Evolutionary conservation across 495 filamentous ascomycete genomes (phyloP).

Genomic region (Aspergillus diversus): DNA sequence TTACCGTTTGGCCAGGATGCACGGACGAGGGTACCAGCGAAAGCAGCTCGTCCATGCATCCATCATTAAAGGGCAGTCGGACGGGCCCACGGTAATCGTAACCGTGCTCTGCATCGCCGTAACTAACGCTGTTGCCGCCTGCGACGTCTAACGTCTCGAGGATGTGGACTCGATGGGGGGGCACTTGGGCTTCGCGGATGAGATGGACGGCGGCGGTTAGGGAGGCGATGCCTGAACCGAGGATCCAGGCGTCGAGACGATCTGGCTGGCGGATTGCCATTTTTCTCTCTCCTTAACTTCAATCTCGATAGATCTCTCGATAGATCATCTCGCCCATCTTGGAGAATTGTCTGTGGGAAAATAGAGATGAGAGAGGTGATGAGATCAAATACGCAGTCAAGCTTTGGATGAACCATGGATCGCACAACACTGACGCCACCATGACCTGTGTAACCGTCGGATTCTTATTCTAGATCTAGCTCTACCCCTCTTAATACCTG

Average conservation of each 20-base stretch:
- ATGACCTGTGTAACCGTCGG: not conserved
- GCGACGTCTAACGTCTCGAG: constrained; percentile 36
- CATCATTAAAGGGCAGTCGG: constrained; percentile 42
- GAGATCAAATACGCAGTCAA: not conserved
- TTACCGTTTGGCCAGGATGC: constrained; percentile 27
- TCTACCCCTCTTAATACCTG: not conserved
- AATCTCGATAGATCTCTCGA: not conserved
- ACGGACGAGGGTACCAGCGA: constrained; percentile 36
- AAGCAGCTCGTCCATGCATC: constrained; percentile 41
- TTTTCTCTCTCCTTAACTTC: not conserved
- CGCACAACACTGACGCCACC: not conserved
- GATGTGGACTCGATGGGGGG: constrained; percentile 44
- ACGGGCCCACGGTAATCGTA: constrained; percentile 43
- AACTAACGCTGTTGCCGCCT: constrained; percentile 39
- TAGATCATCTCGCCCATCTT: not conserved
- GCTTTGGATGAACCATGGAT: not conserved
- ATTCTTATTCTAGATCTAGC: not conserved
- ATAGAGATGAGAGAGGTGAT: not conserved
- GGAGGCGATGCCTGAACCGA: constrained; percentile 48
- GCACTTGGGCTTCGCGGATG: constrained; percentile 47
- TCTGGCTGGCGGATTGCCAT: constrained; percentile 16
- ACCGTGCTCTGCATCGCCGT: constrained; percentile 39
- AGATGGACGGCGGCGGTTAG: constrained; percentile 47
- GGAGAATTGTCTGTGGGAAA: not conserved
- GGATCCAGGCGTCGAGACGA: constrained; percentile 31